These are phyloP conservation scores for Combretum micranthum DNA, from an alignment of 345 rosid genomes.

Conservation along the genomic window DNA sequence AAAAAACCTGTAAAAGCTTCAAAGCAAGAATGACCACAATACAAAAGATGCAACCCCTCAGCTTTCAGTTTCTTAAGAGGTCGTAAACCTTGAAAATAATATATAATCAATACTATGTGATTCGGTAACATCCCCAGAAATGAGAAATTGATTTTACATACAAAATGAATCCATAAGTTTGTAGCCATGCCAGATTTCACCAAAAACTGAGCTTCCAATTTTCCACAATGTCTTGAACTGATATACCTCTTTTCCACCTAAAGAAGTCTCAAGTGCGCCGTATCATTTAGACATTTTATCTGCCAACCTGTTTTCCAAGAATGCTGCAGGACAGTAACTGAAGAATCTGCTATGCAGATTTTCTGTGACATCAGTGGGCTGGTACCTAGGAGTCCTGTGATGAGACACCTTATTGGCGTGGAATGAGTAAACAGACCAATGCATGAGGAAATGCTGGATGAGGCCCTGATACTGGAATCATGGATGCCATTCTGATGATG, in stretches of 20 bases:
- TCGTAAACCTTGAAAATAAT: conserved; percentile 17
- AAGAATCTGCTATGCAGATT: conserved; percentile 83
- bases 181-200: conserved; percentile 6
- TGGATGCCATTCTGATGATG: conserved; percentile 35
- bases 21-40: conserved; percentile 30
- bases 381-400: conserved; percentile 79
- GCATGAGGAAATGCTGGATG: conserved; percentile 32
- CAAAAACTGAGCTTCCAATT: conserved; percentile 11
- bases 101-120: conserved; percentile 23
- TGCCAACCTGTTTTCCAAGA: conserved; percentile 90
- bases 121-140: background rate
- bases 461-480: conserved; percentile 37
- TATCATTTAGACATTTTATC: conserved; percentile 80
- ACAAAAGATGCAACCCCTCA: conserved; percentile 22
- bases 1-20: conserved; percentile 16
- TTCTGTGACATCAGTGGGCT: conserved; percentile 65
- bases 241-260: conserved; percentile 23
- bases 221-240: conserved; percentile 1
- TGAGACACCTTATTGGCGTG: conserved; percentile 74
- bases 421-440: conserved; percentile 81
- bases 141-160: conserved; percentile 9
- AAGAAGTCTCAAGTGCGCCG: conserved; percentile 82
- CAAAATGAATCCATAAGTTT: conserved; percentile 7
- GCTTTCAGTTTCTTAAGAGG: conserved; percentile 11
- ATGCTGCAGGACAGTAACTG: conserved; percentile 78